Base-by-base conservation (phyloP, 2,329 filamentous ascomycete species). In the Cadophora sp. region DNA sequence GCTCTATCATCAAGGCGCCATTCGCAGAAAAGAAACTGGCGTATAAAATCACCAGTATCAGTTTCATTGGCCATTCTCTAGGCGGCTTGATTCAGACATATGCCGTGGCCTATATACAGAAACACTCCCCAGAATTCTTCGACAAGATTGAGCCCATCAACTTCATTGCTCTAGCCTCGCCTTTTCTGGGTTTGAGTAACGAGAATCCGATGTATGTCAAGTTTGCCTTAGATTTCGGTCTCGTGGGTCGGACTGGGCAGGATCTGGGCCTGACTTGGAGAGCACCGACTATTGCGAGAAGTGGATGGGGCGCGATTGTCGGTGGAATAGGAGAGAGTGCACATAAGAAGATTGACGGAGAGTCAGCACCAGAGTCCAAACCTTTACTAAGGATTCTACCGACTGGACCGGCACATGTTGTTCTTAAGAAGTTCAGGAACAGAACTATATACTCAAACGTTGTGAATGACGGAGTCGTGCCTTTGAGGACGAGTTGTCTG, bases 131-230 rank as follows among this genome's bases (percentile, higher is more conserved):
- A 0, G 83, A 90, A 11, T 98, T 98, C 78, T 98, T 98, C 75
- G 86, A 94, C 61, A 82, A 89, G 5, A 97, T 97, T 74, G 87
- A 89, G 71, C 95, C 95, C 0, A 84, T 97, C 78, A 97, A 97
- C 77, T 98, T 98, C 76, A 91, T 98, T 72, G 86, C 92, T 31
- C 82, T 98, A 73, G 94, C 95, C 19, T 91, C 94, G 0, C 95
- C 95, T 0, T 93, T 97, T 73, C 82, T 98, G 1, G 95, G 95
- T 0, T 83, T 98, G 46, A 98, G 95, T 79, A 97, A 99, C 78
- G 96, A 99, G 78, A 99, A 99, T 74, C 96, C 96, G 0, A 85
- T 98, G 66, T 99, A 99, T 78, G 92, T 99, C 79, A 97, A 94
- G 76, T 98, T 99, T 79, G 96, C 96, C 0, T 83, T 99, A 3